A percentile compares a stretch with the other conserved stretches of the same genome.
These are phyloP conservation scores for Paralagenidium karlingii DNA, from an alignment of 352 stramenopile genomes.

Conservation along the genomic window DNA sequence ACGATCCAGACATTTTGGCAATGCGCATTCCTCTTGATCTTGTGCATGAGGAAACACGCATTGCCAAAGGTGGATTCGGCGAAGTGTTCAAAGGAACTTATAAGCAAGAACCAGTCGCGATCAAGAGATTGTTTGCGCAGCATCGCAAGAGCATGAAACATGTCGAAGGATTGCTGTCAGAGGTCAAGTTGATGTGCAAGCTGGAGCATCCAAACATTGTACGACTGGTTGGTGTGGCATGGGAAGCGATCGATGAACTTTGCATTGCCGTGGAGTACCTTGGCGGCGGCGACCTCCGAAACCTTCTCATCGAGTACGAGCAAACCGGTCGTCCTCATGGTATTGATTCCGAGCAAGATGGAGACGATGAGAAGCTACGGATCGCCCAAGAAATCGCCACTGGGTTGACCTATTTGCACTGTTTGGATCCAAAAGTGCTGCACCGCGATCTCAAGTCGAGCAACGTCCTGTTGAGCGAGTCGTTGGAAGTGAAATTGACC, in stretches of 20 bases:
- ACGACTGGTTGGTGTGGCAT: conserved; percentile 41
- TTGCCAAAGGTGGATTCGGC: conserved; percentile 33
- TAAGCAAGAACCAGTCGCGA: conserved; percentile 23
- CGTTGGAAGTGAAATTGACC: conserved; percentile 35
- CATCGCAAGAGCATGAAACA: conserved; percentile 22
- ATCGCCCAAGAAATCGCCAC: conserved; percentile 46
- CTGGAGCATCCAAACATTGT: conserved; percentile 61
- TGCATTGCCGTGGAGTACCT: conserved; percentile 55
- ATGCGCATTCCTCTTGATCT: no score
- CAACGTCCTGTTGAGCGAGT: conserved; percentile 35
- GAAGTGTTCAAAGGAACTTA: conserved; percentile 43
- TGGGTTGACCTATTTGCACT: conserved; percentile 50
- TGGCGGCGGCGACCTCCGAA: conserved; percentile 35
- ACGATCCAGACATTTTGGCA: no score
- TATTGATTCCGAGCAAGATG: no score
- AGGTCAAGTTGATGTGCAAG: conserved; percentile 28
- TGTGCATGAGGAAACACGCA: no score
- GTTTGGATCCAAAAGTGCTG: conserved; percentile 34
- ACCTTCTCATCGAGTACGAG: conserved; percentile 24
- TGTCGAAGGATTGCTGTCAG: conserved; percentile 33
- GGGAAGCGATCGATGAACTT: conserved; percentile 32
- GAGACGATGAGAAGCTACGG: conserved; percentile 38
- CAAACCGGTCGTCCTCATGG: conserved; percentile 15
- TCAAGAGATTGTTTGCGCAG: conserved; percentile 52
- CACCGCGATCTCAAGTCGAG: conserved; percentile 58